Percentiles rank a stretch among this genome's conserved stretches.
phyloP scores from a whole-genome alignment of 2,329 filamentous ascomycete genomes.

The Saccharata proteae region DNA sequence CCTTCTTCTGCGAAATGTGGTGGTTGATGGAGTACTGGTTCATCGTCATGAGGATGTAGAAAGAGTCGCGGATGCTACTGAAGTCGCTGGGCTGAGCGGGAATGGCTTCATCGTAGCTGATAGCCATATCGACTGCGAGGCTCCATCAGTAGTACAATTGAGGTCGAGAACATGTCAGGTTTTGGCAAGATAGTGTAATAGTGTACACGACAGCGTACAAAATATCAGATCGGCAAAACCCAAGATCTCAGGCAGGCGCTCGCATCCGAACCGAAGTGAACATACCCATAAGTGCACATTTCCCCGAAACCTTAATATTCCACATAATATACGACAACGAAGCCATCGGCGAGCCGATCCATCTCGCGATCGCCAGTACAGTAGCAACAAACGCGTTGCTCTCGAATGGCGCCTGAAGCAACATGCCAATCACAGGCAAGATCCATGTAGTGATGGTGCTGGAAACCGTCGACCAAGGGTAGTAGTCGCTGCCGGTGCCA shows the following conservation, averaged over 20 bases:
- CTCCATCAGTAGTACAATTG: neutral
- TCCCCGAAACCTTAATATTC: conserved; percentile 29
- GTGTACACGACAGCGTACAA: neutral
- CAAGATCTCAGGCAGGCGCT: too few species aligned
- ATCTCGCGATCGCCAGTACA: conserved; percentile 22
- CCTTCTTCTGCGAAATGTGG: conserved; percentile 14
- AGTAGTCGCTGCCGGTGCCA: conserved; percentile 19
- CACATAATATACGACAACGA: conserved; percentile 26
- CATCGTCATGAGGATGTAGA: conserved; percentile 33
- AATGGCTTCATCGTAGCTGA: conserved; percentile 17
- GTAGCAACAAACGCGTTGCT: conserved; percentile 27
- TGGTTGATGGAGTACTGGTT: conserved; percentile 30
- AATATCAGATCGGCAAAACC: too few species aligned
- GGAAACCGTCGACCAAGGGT: conserved; percentile 20
- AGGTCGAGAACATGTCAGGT: neutral
- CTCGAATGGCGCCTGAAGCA: conserved; percentile 30
- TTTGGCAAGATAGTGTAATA: too few species aligned
- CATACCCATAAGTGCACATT: conserved; percentile 23
- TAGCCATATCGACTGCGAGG: conserved; percentile 24
- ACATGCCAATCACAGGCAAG: conserved; percentile 25
- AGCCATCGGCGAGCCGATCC: conserved; percentile 27
- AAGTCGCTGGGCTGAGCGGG: conserved; percentile 21
- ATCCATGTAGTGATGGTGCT: conserved; percentile 30
- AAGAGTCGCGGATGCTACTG: conserved; percentile 29
- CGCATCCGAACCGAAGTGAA: neutral